Evolutionary conservation across 495 filamentous ascomycete species (phyloP), one percentile per base, ranked within the genome.

Genomic region (Penicillium paxilli): DNA sequence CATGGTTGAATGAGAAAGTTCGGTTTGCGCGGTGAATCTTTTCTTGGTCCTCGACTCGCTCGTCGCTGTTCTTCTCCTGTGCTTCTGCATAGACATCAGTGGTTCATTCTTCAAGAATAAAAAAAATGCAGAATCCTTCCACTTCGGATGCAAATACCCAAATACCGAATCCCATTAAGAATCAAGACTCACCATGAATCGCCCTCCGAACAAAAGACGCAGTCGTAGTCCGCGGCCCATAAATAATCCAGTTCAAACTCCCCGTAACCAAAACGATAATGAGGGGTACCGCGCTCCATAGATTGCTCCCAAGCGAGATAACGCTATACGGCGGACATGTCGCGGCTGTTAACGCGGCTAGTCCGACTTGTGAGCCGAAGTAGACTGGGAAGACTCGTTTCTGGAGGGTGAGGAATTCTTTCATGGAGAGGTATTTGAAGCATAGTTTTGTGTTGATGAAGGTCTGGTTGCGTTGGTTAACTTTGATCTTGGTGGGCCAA

Each of bases 311-410:
- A n/a, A 80, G 46, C 1, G 75, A 76, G 0, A 70, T 3, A 0
- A 72, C 59, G 17, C 78, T 72, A 22, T 66, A 61, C 0, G 78
- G 70, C 7, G 80, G 80, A 24, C 72, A 61, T 0, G 82, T 83
- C 5, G 69, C 55, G 5, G 71, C 71, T 0, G 74, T 77, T 3
- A 83, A 54, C 1, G 74, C 30, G 9, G 77, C 56, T 11, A 84
- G 60, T 1, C 71, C 37, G 11, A 74, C 55, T 46, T 84, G 81
- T 3, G 58, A 57, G 1, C 57, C 58, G 60, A 84, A 84, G 59
- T 84, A 83, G 26, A 77, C 54, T 0, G 80, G 82, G 52, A 84
- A 84, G 7, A 84, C 42, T 14, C 69, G 73, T 50, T 80, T 81
- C 44, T 83, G 78, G 1, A 84, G 65, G 0, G 65, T 61, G 19